Evolutionary conservation across 2,329 filamentous ascomycete species (phyloP).

Genomic region (Colletotrichum orchidophilum): DNA sequence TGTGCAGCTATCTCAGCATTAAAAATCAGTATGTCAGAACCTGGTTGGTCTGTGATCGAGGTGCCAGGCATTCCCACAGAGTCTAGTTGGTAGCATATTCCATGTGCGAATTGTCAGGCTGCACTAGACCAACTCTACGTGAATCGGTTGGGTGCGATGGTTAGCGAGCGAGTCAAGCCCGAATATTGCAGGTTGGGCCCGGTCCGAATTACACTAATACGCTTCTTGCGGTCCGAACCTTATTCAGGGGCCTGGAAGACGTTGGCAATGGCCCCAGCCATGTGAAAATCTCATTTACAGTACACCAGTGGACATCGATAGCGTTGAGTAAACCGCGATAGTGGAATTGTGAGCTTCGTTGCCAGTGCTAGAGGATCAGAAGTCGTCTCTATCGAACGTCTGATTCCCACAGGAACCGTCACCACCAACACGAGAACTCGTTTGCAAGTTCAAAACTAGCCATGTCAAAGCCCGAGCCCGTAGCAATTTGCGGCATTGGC

Average conservation of each 20-base stretch:
- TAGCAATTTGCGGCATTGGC: slow-evolving; percentile 30
- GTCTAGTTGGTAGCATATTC: background rate
- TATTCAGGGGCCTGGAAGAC: background rate
- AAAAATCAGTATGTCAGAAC: too few species aligned
- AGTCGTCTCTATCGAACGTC: background rate
- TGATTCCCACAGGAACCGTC: background rate
- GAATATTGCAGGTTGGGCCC: background rate
- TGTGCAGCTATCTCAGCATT: too few species aligned
- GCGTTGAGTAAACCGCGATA: background rate
- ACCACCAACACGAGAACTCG: background rate
- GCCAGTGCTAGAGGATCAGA: background rate
- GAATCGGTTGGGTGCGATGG: background rate
- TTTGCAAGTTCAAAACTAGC: background rate
- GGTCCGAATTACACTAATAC: background rate
- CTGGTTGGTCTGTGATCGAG: too few species aligned
- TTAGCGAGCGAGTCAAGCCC: background rate
- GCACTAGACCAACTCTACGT: background rate
- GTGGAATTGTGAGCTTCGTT: background rate
- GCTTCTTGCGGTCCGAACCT: background rate
- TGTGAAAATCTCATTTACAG: background rate
- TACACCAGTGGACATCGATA: background rate
- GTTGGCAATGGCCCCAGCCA: background rate
- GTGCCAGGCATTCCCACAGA: too few species aligned
- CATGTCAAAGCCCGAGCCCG: background rate
- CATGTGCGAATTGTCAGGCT: background rate